Percentiles rank a stretch among this genome's conserved stretches.
phyloP scores from a whole-genome alignment of 2,329 filamentous ascomycete genomes.

The Aspergillus sp. region DNA sequence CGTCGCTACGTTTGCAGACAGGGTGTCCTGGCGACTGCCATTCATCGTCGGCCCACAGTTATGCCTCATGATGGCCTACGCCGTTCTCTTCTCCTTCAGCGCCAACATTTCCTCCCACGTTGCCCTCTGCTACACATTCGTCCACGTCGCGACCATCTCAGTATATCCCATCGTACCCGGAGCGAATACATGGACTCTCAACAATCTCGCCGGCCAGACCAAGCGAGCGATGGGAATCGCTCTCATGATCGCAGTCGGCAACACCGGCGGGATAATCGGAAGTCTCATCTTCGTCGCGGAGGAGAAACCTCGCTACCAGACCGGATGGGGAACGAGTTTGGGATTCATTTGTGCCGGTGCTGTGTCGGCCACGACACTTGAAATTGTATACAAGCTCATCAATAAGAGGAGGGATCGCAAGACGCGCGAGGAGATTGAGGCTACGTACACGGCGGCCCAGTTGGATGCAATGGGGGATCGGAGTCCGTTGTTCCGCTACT shows the following conservation, averaged over 20 bases:
- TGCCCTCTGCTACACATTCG: slow-evolving; percentile 49
- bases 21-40: slow-evolving; percentile 45
- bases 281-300: slow-evolving; percentile 39
- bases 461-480: slow-evolving; percentile 2
- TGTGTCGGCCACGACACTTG: slow-evolving; percentile 7
- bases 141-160: slow-evolving; percentile 50
- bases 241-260: slow-evolving; percentile 48
- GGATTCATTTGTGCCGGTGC: slow-evolving; percentile 33
- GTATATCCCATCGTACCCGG: slow-evolving; percentile 51
- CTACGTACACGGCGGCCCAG: not conserved
- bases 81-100: slow-evolving; percentile 43
- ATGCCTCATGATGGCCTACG: slow-evolving; percentile 41
- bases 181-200: slow-evolving; percentile 49
- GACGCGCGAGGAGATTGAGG: not conserved
- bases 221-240: slow-evolving; percentile 51
- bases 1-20: slow-evolving; percentile 43
- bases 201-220: slow-evolving; percentile 44
- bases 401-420: not conserved
- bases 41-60: slow-evolving; percentile 44
- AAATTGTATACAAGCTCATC: not conserved
- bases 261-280: slow-evolving; percentile 44
- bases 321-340: slow-evolving; percentile 39
- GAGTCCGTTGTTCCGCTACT: slow-evolving; percentile 4
- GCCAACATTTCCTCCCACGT: slow-evolving; percentile 47
- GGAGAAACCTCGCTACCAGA: slow-evolving; percentile 39